phyloP scores from a whole-genome alignment of 768 basidiomycete species.

The Leccinum olivaceopallidum region DNA sequence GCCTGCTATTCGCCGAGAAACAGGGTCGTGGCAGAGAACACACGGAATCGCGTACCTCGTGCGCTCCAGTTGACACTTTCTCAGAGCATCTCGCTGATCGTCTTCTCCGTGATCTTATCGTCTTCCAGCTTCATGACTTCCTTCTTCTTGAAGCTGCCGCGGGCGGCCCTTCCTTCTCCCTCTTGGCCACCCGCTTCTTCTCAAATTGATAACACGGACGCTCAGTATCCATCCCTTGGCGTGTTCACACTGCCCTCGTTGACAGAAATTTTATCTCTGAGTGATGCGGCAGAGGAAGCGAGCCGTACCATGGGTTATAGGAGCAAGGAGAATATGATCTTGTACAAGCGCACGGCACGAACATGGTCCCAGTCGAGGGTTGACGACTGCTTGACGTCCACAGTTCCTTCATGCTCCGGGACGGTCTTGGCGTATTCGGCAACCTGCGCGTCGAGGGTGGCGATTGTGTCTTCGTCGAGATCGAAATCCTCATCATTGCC shows the following conservation, averaged over 20 bases:
- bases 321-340: conserved; percentile 77
- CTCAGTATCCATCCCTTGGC: conserved; percentile 61
- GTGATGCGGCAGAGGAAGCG: conserved; percentile 30
- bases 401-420: conserved; percentile 45
- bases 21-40: background rate
- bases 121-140: conserved; percentile 36
- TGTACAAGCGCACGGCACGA: conserved; percentile 73
- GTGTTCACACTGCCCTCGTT: conserved; percentile 22
- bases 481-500: conserved; percentile 41
- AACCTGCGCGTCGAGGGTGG: conserved; percentile 74
- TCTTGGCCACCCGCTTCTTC: conserved; percentile 77
- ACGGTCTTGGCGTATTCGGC: conserved; percentile 52
- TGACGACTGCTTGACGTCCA: conserved; percentile 62
- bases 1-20: background rate
- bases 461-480: conserved; percentile 73
- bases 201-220: conserved; percentile 88
- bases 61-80: conserved; percentile 91
- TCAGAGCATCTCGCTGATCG: conserved; percentile 77
- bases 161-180: conserved; percentile 77
- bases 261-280: conserved; percentile 16
- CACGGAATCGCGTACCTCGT: conserved; percentile 55
- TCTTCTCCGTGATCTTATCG: conserved; percentile 63
- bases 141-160: conserved; percentile 68
- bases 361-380: conserved; percentile 98
- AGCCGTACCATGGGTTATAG: conserved; percentile 60